Conservation (phyloP, 768 basidiomycete genomes). For the Amanita brunnescens region DNA sequence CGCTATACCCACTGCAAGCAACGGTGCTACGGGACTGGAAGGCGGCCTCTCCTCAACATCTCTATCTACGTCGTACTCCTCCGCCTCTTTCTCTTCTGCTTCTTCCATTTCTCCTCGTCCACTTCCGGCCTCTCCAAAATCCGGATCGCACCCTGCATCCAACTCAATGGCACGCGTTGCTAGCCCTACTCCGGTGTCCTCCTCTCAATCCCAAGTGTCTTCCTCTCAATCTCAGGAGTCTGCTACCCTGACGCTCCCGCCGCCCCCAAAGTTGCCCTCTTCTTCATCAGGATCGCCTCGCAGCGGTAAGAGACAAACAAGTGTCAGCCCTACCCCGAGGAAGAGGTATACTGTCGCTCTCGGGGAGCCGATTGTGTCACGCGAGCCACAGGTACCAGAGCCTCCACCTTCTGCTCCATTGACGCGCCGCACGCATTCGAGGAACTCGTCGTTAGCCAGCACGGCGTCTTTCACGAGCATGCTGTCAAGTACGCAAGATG, state of each 20-base stretch:
- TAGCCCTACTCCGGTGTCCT: slow-evolving; percentile 14
- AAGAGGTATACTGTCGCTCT: slow-evolving; percentile 85
- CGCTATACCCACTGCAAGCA: slow-evolving; percentile 18
- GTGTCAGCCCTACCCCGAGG: slow-evolving; percentile 65
- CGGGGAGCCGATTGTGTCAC: slow-evolving; percentile 57
- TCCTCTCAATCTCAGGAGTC: slow-evolving; percentile 1
- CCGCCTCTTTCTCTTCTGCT: slow-evolving; percentile 18
- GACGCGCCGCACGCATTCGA: slow-evolving; percentile 7
- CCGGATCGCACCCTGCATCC: slow-evolving; percentile 3
- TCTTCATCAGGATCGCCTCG: slow-evolving; percentile 25
- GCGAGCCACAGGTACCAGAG: slow-evolving; percentile 17
- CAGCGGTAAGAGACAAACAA: slow-evolving; percentile 37
- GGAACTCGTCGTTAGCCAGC: slow-evolving; percentile 23
- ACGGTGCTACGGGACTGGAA: background rate
- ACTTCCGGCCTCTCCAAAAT: slow-evolving; percentile 10
- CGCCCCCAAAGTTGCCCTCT: slow-evolving; percentile 4
- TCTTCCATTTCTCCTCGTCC: slow-evolving; percentile 14
- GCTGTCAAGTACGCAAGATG: background rate
- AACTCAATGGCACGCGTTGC: slow-evolving; percentile 11
- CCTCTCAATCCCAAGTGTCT: background rate
- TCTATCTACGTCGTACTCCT: slow-evolving; percentile 17
- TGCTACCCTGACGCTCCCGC: slow-evolving; percentile 3
- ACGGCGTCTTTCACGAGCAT: slow-evolving; percentile 28
- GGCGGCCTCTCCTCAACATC: slow-evolving; percentile 10
- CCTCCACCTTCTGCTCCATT: background rate